A percentile compares a stretch with the other conserved stretches of the same genome.
These are phyloP conservation scores for Proliferodiscus dingleyae DNA, from an alignment of 2,329 filamentous ascomycete species.

Conservation along the genomic window DNA sequence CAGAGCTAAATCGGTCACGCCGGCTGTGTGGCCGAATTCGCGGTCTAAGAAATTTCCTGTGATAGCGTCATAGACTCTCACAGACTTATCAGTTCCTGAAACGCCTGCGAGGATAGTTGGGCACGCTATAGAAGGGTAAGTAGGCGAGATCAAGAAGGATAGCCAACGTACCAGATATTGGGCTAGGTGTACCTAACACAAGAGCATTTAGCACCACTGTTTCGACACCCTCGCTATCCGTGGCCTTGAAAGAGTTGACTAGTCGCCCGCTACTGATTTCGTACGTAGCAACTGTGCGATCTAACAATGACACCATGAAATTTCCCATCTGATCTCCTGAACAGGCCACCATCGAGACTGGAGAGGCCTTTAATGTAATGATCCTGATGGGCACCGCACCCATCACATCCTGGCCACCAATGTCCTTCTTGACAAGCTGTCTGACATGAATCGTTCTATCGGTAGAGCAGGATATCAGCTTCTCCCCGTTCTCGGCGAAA, in stretches of 20 bases:
- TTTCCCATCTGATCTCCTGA: constrained; percentile 49
- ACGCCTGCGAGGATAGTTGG: constrained; percentile 73
- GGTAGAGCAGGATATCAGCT: constrained; percentile 77
- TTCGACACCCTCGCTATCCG: constrained; percentile 74
- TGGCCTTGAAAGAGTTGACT: constrained; percentile 71
- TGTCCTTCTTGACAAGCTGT: constrained; percentile 67
- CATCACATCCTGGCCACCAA: constrained; percentile 52
- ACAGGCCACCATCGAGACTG: constrained; percentile 74
- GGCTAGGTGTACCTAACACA: constrained; percentile 54
- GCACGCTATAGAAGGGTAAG: constrained; percentile 16
- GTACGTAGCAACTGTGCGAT: constrained; percentile 56
- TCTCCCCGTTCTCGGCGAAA: constrained; percentile 62
- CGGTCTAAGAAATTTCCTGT: constrained; percentile 74
- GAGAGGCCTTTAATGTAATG: constrained; percentile 80
- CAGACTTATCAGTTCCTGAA: constrained; percentile 92
- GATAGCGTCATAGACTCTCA: constrained; percentile 79
- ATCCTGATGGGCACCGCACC: constrained; percentile 74
- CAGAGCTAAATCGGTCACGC: constrained; percentile 79
- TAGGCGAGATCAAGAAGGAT: not conserved
- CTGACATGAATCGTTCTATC: constrained; percentile 84
- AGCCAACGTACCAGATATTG: constrained; percentile 39
- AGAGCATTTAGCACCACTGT: constrained; percentile 79
- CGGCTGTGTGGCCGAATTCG: constrained; percentile 93
- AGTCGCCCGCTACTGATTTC: constrained; percentile 65
- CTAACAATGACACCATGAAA: constrained; percentile 54